Conservation (phyloP, 2,329 filamentous ascomycete genomes). For the Claviceps lovelessii region DNA sequence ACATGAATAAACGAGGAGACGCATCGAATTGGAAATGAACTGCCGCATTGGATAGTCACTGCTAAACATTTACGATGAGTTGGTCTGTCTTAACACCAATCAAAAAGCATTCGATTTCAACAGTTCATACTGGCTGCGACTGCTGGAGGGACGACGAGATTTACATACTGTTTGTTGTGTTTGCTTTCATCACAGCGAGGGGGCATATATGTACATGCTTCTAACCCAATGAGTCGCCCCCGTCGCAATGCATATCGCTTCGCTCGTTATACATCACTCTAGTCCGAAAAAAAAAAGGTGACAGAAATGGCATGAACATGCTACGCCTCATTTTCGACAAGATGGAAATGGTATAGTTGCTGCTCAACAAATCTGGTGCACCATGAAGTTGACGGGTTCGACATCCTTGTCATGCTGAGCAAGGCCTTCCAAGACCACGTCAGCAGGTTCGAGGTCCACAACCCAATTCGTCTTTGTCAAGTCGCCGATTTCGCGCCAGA, state of each 20-base stretch:
- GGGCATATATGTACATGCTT: too few species aligned
- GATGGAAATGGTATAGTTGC: background rate
- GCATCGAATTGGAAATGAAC: too few species aligned
- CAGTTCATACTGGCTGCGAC: background rate
- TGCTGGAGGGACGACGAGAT: background rate
- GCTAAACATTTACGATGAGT: too few species aligned
- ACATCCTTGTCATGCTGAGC: conserved; percentile 14
- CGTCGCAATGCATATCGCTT: too few species aligned
- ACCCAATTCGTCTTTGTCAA: conserved; percentile 36
- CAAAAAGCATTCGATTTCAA: too few species aligned
- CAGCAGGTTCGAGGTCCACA: conserved; percentile 25
- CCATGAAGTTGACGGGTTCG: conserved; percentile 19
- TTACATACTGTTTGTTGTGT: too few species aligned
- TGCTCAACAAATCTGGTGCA: conserved; percentile 18
- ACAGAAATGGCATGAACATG: background rate
- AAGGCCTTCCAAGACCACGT: conserved; percentile 12
- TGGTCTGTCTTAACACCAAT: too few species aligned
- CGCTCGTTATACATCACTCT: too few species aligned
- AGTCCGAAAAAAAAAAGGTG: background rate
- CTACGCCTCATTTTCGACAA: background rate
- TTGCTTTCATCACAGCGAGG: too few species aligned
- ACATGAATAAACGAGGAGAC: background rate
- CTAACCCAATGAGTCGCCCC: too few species aligned
- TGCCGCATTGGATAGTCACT: too few species aligned
- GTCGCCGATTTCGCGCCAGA: conserved; percentile 39